These are phyloP conservation scores for Lachancea dasiensis DNA, from an alignment of 805 yeast genomes.

Conservation along the genomic window DNA sequence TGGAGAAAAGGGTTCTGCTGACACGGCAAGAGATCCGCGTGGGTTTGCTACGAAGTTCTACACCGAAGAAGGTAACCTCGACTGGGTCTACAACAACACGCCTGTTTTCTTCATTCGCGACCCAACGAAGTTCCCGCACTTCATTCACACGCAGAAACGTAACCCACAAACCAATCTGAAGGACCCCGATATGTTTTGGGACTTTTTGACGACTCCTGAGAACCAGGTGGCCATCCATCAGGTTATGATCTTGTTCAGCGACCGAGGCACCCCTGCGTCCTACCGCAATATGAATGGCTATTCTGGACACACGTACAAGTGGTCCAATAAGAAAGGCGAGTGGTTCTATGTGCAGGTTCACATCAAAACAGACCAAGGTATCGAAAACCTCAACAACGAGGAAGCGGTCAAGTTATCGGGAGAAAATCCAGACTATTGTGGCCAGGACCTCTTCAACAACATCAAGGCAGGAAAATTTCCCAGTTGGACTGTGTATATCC, in stretches of 20 bases:
- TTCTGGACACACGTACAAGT: slow-evolving; percentile 62
- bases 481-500: slow-evolving; percentile 79
- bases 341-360: slow-evolving; percentile 56
- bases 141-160: slow-evolving; percentile 67
- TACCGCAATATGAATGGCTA: slow-evolving; percentile 58
- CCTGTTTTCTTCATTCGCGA: slow-evolving; percentile 62
- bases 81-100: slow-evolving; percentile 70
- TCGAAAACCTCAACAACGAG: slow-evolving; percentile 49
- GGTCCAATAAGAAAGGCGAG: slow-evolving; percentile 49
- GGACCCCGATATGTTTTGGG: slow-evolving; percentile 83
- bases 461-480: slow-evolving; percentile 76
- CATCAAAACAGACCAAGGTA: slow-evolving; percentile 48
- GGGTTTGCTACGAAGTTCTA: slow-evolving; percentile 61
- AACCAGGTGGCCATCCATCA: slow-evolving; percentile 79
- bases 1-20: slow-evolving; percentile 63
- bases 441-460: slow-evolving; percentile 70
- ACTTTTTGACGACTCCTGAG: slow-evolving; percentile 52
- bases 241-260: slow-evolving; percentile 53
- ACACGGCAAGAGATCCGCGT: slow-evolving; percentile 63
- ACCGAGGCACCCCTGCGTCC: slow-evolving; percentile 55
- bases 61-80: slow-evolving; percentile 63
- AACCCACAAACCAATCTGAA: slow-evolving; percentile 67
- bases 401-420: slow-evolving; percentile 66
- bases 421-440: slow-evolving; percentile 75
- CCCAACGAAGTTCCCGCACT: slow-evolving; percentile 57